Base-by-base conservation (phyloP, 495 filamentous ascomycete genomes). In the Pyrenopolyporus hunteri region DNA sequence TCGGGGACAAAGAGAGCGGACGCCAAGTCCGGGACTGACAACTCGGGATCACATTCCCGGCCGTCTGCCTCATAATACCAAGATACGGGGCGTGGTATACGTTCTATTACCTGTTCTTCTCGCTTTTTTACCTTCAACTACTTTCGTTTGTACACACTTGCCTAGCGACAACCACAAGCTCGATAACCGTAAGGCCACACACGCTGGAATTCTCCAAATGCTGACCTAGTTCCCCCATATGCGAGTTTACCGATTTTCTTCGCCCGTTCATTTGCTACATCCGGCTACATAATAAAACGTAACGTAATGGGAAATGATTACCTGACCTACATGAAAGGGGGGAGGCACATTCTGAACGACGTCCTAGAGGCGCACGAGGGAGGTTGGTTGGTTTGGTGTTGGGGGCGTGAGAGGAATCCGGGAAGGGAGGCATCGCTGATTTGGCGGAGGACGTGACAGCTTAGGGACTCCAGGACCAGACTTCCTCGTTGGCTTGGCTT, bases 131-230 rank as follows among this genome's bases (percentile, higher is more conserved):
- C n/a, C n/a, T n/a, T n/a, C n/a, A n/a, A n/a, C n/a, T 37, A 28
- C 17, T 29, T 54, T 46, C 14, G 23, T 29, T 6, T 46, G 29
- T 55, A 46, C 13, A 16, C 36, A 55, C n/a, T 28, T 45, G 26
- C 17, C 23, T 14, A 4, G 6, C 37, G 16, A 42, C 19, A n/a
- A 4, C 16, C 6, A 6, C 35, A 29, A n/a, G n/a, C n/a, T n/a
- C n/a, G n/a, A n/a, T n/a, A n/a, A n/a, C n/a, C n/a, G n/a, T n/a
- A n/a, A n/a, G n/a, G n/a, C n/a, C n/a, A n/a, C n/a, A n/a, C n/a
- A n/a, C n/a, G n/a, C n/a, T n/a, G n/a, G n/a, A n/a, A n/a, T n/a
- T n/a, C n/a, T n/a, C n/a, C n/a, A n/a, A n/a, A n/a, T n/a, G n/a
- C n/a, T n/a, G n/a, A n/a, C n/a, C n/a, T n/a, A n/a, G n/a, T n/a